Base-by-base conservation (phyloP, 768 basidiomycete genomes). In the Podaxis sp. region DNA sequence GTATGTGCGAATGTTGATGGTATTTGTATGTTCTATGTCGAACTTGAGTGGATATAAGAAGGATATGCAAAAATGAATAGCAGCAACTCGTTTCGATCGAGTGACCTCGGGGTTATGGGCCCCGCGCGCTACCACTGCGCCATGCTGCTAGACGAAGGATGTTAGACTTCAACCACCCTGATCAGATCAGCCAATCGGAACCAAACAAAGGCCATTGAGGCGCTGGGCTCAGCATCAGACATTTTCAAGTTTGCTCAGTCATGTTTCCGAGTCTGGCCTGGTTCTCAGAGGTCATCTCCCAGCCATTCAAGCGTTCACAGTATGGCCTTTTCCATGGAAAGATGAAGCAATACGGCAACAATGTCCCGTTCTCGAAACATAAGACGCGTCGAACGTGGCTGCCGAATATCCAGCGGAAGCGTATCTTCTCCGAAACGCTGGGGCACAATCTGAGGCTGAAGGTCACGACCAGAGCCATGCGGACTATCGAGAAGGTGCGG, bases 371-470 rank as follows among this genome's bases (percentile, higher is more conserved):
- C 74, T 95, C 93, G 24, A 88, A 89, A 72, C 84, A 89, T 72
- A 95, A 95, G 78, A 95, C 95, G 26, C 87, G 90, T 55, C 81
- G 94, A 44, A 84, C 89, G 49, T 96, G 94, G 94, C 79, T 93
- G 11, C 94, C 94, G 39, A 96, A 96, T 74, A 82, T 94, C 24
- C 93, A 95, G 67, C 77, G 79, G 56, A 94, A 95, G 74, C 84
- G 87, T 1, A 68, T 95, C 51, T 82, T 77, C 66, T 93, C 90
- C 12, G 87, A 90, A 13, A 75, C 84, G 7, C 74, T 94, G 39
- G 84, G 82, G 33, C 73, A 80, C 56, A 77, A 77, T 49, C 69
- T 96, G 4, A 79, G 80, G 56, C 76, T 94, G 28, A 92, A 92
- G 69, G 74, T 95, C 57, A 92, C 93, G 0, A 85, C 90, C 30